Evolutionary conservation across 176 grass and related monocot species (phyloP), one percentile per base, ranked within the genome.

Genomic region (Poa pratensis): DNA sequence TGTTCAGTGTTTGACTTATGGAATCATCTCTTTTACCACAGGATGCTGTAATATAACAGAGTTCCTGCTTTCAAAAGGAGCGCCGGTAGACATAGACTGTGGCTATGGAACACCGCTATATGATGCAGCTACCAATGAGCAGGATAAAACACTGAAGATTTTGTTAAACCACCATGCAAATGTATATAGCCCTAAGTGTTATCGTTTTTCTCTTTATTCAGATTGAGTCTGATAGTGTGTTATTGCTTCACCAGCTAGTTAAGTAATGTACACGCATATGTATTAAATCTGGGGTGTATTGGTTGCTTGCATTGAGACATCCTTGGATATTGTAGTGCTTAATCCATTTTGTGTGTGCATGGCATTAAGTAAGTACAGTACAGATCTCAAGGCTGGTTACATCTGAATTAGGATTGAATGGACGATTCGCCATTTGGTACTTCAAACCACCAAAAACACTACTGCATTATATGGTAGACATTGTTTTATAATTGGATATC

Each of bases 71-170:
- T 52, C 71, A 13, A 76, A 77, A 76, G 73, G 82, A 10, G 62
- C 53, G 40, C 82, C 73, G 26, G 82, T 67, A 3, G 82, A 77
- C 32, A 67, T 77, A 42, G 60, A 84, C 46, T 58, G 6, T 66
- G 82, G 82, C 19, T 0, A 3, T 66, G 73, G 82, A 27, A 77
- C 82, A 67, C 82, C 59, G 76, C 73, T 76, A 8, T 66, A 40
- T 46, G 26, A 7, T 30, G 58, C 73, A 67, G 14, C 46, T 39
- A 28, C 0, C 13, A 65, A 65, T 9, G 72, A 37, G 14, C 45
- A 84, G 73, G 59, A 84, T 67, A 77, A 84, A 73, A 84, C 37
- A 11, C 0, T 79, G 18, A 85, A 85, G 63, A 58, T 58, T 58
- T 22, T 58, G 55, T 58, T 58, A 20, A 9, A 58, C 55, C 55